Evolutionary conservation across 805 yeast species (phyloP), one percentile per base, ranked within the genome.

Genomic region (baker's yeast (Saccharomyces cerevisiae)): DNA sequence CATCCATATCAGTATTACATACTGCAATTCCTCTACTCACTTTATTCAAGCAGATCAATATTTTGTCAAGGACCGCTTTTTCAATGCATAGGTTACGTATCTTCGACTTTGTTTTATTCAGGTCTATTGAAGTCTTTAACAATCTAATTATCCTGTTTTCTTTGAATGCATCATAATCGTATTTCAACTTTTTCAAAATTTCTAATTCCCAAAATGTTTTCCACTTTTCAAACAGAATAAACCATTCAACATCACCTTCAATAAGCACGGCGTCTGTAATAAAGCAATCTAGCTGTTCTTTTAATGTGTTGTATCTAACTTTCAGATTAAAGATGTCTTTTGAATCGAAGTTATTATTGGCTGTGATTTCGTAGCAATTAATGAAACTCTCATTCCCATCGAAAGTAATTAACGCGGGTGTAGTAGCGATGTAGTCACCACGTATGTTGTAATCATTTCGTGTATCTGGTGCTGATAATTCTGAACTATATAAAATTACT

Each of bases 231-330:
- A 62, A 65, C 22, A 60, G 53, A 13, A 51, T 49, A 43, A 54
- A 62, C 64, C 64, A 65, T 17, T 58, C 61, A 2, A 62, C 53
- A 47, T 63, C 59, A n/a, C 69, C 70, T 46, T 61, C 61, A 27
- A 66, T 56, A 22, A 65, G 52, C 8, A 65, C 54, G 5, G 62
- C 59, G 47, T 63, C 67, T 0, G 70, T 65, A 1, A 63, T 65
- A 9, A 67, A 41, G 29, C 56, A 56, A 51, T 68, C 67, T 10
- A 68, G 26, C 43, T 62, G 65, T 41, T 66, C 67, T 46, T 64
- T 66, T 41, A 65, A 48, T 14, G 64, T 60, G 49, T 59, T 65
- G 46, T 63, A 68, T 11, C 50, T 52, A 0, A 68, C 60, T 27
- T 52, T 52, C 36, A 68, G 52, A 17, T 57, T 50, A 29, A 67